Evolutionary conservation across 768 basidiomycete genomes (phyloP), one percentile per base, ranked within the genome.

Genomic region (Tubosaeta brunneosetosa): DNA sequence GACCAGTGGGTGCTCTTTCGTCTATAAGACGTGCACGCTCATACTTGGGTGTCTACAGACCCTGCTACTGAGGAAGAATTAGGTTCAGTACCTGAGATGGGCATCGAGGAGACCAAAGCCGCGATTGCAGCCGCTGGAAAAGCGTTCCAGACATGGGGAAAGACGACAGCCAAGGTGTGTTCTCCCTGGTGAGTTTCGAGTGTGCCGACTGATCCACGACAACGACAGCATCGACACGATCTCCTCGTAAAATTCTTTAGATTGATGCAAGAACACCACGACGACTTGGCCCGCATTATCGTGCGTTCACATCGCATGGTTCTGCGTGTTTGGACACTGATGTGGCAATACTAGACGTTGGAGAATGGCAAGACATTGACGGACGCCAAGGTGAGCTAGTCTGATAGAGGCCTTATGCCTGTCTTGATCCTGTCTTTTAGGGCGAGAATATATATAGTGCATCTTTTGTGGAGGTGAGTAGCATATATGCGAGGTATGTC

Each of bases 361-460:
- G 97, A 99, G 74, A 99, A 99, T 63, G 97, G 97, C 33, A 99
- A 98, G 73, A 79, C 93, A 8, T 73, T 97, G 41, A 73, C 75
- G 0, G 94, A 97, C 59, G 89, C 82, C 33, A 88, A 89, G 80
- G 89, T 88, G 55, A 2, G 47, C 38, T 27, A 13, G 44, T 44
- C 50, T 27, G 7, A 19, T 12, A 41, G 34, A 22, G 22, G n/a
- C 17, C 22, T 38, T 16, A 14, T 32, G 1, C 9, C 25, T 44
- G n/a, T 31, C 44, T 59, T 27, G 34, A 17, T 42, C 37, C 2
- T 1, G 3, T 42, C 50, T 12, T 41, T 33, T 55, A 90, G 83
- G 85, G 87, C 25, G 95, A 99, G 73, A 85, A 85, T 59, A 63
- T 74, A 0, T 99, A 99, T 62, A 88, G 87, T 58, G 83, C 91